A percentile compares a stretch with the other conserved stretches of the same genome.
Conservation (phyloP, 169 alveolate genomes). For the Plasmodium gonderi region DNA sequence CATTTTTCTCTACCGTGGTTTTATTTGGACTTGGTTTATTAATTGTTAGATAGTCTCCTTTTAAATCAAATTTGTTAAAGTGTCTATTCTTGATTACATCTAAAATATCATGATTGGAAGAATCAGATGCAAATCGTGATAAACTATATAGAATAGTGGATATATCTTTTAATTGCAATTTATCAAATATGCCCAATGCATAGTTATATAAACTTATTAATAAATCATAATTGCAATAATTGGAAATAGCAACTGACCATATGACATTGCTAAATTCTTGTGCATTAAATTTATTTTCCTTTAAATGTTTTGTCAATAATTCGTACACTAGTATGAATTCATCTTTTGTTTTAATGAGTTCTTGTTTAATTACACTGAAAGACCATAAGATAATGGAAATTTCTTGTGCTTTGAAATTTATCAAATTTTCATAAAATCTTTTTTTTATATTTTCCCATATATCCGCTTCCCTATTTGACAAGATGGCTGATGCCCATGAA, state of each 20-base stretch:
- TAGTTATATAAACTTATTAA: constrained; percentile 35
- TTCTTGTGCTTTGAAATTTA: constrained; percentile 64
- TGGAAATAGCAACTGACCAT: constrained; percentile 48
- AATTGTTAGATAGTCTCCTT: constrained; percentile 44
- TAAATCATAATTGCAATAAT: constrained; percentile 32
- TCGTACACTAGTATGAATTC: constrained; percentile 22
- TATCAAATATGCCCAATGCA: constrained; percentile 41
- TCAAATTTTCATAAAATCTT: constrained; percentile 20
- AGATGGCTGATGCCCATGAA: constrained; percentile 61
- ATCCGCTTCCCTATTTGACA: constrained; percentile 27
- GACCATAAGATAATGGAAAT: constrained; percentile 63
- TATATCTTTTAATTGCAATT: constrained; percentile 22
- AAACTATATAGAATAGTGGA: constrained; percentile 51
- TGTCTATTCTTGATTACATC: constrained; percentile 7
- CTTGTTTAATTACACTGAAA: constrained; percentile 39
- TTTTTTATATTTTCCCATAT: constrained; percentile 53
- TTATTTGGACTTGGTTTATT: background rate
- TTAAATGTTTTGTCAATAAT: constrained; percentile 11
- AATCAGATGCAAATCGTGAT: constrained; percentile 55
- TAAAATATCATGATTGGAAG: constrained; percentile 14
- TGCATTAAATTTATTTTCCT: constrained; percentile 36
- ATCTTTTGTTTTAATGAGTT: constrained; percentile 18
- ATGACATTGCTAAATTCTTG: constrained; percentile 72
- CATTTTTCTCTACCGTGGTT: background rate
- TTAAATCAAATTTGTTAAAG: background rate